Conservation (phyloP, 345 rosid genomes). For the Xanthoceras sorbifolium region DNA sequence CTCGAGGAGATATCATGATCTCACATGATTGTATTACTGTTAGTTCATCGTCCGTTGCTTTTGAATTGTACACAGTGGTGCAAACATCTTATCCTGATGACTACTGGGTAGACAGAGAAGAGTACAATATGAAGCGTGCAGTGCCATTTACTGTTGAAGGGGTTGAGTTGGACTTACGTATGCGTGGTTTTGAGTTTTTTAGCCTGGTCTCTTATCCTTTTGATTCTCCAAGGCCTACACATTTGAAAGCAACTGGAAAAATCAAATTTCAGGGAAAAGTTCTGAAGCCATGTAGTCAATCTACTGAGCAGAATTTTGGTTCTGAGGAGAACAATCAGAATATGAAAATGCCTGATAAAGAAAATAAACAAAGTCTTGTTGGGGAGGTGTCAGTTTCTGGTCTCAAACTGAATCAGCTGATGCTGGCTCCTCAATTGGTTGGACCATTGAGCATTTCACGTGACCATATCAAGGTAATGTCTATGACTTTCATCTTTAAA, state of each 20-base stretch:
- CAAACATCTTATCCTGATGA: constrained; percentile 76
- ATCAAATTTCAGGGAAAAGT: constrained; percentile 88
- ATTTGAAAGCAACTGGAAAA: constrained; percentile 91
- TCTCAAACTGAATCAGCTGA: constrained; percentile 89
- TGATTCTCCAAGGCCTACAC: constrained; percentile 94
- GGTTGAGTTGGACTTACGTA: constrained; percentile 87
- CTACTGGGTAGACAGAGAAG: constrained; percentile 46
- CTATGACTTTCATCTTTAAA: constrained; percentile 16
- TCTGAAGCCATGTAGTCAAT: constrained; percentile 36
- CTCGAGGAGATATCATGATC: constrained; percentile 95
- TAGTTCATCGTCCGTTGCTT: constrained; percentile 84
- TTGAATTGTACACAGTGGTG: constrained; percentile 76
- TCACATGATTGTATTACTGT: constrained; percentile 81
- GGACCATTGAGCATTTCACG: constrained; percentile 81
- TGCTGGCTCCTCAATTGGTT: constrained; percentile 86
- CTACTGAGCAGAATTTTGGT: constrained; percentile 32
- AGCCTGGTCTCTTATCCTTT: constrained; percentile 83
- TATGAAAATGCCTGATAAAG: constrained; percentile 32
- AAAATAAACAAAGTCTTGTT: constrained; percentile 49
- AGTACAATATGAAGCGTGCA: constrained; percentile 34
- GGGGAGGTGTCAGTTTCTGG: constrained; percentile 89
- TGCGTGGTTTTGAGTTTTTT: constrained; percentile 97
- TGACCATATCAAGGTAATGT: constrained; percentile 68
- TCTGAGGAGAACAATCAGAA: constrained; percentile 34
- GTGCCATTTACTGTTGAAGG: constrained; percentile 85